phyloP scores from a whole-genome alignment of 306 rosid species.

The Malus fusca region DNA sequence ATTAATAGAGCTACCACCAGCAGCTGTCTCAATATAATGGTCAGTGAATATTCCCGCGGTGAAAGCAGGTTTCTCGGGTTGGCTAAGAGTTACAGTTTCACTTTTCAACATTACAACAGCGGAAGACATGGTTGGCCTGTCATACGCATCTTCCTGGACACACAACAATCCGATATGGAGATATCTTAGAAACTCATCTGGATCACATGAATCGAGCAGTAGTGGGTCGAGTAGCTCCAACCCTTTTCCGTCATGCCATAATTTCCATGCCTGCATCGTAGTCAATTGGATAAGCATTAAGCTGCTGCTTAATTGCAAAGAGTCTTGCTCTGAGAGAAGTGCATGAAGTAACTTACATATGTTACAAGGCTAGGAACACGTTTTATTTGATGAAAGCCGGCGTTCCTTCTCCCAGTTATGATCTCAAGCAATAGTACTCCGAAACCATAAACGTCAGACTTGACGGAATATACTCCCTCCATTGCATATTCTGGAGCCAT shows the following conservation, averaged over 20 bases:
- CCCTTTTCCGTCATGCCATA: conserved; percentile 30
- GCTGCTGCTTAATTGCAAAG: no score
- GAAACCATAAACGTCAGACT: conserved; percentile 43
- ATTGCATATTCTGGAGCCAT: conserved; percentile 50
- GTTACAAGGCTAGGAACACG: background rate
- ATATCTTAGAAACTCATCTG: conserved; percentile 16
- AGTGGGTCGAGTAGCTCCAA: conserved; percentile 19
- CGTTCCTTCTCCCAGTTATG: conserved; percentile 24
- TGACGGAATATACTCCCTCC: conserved; percentile 28
- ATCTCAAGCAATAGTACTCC: conserved; percentile 47
- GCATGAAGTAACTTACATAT: conserved; percentile 2
- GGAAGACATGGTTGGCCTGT: conserved; percentile 30
- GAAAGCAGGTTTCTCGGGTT: conserved; percentile 16
- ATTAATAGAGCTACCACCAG: background rate
- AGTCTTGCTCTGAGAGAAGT: background rate
- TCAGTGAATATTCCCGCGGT: background rate
- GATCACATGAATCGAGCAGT: conserved; percentile 3
- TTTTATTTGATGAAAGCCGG: background rate
- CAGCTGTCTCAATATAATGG: background rate
- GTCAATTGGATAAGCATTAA: background rate
- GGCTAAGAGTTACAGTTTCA: conserved; percentile 1
- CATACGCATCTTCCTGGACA: conserved; percentile 23
- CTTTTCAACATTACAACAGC: conserved; percentile 22
- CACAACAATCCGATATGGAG: conserved; percentile 29
- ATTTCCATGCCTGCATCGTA: conserved; percentile 38